Evolutionary conservation across 306 rosid species (phyloP), one percentile per base, ranked within the genome.

Genomic region (Geum urbanum): DNA sequence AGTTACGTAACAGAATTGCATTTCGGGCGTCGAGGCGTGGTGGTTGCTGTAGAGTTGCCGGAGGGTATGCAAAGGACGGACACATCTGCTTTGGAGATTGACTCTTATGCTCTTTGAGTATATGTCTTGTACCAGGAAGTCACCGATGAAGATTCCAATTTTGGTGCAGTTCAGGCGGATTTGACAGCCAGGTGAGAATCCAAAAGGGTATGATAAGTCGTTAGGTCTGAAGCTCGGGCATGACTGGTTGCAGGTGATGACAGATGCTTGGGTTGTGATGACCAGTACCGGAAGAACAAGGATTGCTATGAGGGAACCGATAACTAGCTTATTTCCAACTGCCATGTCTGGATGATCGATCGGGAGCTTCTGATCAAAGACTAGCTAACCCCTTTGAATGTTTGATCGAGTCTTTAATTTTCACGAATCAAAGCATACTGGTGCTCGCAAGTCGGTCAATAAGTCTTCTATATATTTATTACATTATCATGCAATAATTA

Each of bases 101-200:
- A 92, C 53, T 14, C 63, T 79, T 20, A 92, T 79, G 80, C 63
- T 72, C 16, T 88, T 82, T 0, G 75, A 4, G 66, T 24, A 44
- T 0, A 90, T 53, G 0, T 69, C 44, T 13, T 81, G 51, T 7
- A 90, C 81, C 0, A 90, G 88, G 67, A 88, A 92, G 8, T 86
- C 79, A 0, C 90, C 87, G 72, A 92, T 71, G 71, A 46, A 19
- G 77, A 77, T 51, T 74, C 35, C 19, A 27, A 76, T 77, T 45
- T 41, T 1, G 45, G 53, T 76, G 80, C 96, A 92, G 70, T 78
- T 74, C 35, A 92, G 83, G 37, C 76, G 89, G 80, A 92, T 83
- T 71, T 22, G 12, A 74, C 96, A 92, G 62, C 78, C 92, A 80
- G 81, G 66, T 56, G 96, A 90, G 87, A 90, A 90, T 7, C 98